Conservation (phyloP, 805 yeast species). For the Maudiozyma turicensis region DNA sequence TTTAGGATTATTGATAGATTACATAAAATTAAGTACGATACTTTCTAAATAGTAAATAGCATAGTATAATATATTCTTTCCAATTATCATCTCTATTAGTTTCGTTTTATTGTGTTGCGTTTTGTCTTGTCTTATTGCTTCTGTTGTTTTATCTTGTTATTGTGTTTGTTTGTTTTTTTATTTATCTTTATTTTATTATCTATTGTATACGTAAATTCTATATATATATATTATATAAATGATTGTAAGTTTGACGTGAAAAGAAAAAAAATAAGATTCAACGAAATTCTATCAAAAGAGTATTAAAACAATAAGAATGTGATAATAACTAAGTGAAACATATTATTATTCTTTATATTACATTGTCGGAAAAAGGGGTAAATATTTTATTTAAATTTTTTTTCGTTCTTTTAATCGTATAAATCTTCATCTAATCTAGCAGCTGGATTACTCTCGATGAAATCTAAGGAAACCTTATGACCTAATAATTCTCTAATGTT, state of each 20-base stretch:
- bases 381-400: not conserved
- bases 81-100: not conserved
- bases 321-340: too few relatives aligned
- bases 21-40: not conserved
- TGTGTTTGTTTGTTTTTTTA: not conserved
- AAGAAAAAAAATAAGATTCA: too few relatives aligned
- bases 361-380: not conserved
- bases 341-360: not conserved
- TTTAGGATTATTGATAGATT: constrained; percentile 13
- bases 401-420: constrained; percentile 21
- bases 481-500: constrained; percentile 96
- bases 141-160: not conserved
- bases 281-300: too few relatives aligned
- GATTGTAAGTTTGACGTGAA: too few relatives aligned
- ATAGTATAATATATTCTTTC: not conserved
- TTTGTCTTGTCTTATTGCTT: not conserved
- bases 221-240: too few relatives aligned
- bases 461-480: constrained; percentile 90
- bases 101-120: not conserved
- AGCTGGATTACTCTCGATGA: constrained; percentile 93
- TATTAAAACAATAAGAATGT: too few relatives aligned
- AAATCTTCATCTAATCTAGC: constrained; percentile 86
- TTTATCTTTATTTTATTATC: not conserved
- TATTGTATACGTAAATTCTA: not conserved
- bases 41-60: too few relatives aligned